Evolutionary conservation across 495 filamentous ascomycete species (phyloP).

Genomic region (Neurospora sp.): DNA sequence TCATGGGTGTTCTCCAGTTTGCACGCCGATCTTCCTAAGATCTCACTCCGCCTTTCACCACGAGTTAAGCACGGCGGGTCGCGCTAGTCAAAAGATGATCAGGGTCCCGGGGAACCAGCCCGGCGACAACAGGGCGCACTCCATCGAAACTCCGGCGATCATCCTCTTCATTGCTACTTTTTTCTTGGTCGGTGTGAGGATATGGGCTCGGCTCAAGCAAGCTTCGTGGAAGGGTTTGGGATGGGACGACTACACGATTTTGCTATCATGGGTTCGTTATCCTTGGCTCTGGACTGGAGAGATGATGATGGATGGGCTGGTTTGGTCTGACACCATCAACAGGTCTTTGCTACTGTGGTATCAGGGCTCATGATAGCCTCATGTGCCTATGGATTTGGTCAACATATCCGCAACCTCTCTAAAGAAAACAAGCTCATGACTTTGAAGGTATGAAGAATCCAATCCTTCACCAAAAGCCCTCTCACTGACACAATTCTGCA

Average conservation of each 20-base stretch:
- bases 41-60: background rate
- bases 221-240: constrained; percentile 22
- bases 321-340: constrained; percentile 1
- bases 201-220: constrained; percentile 19
- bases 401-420: constrained; percentile 21
- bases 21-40: background rate
- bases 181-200: constrained; percentile 19
- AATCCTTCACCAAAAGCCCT: background rate
- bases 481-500: background rate
- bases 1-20: background rate
- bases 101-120: constrained; percentile 9
- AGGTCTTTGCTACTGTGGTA: constrained; percentile 21
- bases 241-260: constrained; percentile 27
- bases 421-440: constrained; percentile 15
- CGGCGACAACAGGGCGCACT: constrained; percentile 18
- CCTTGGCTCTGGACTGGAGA: background rate
- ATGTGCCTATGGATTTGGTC: constrained; percentile 26
- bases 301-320: background rate
- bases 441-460: constrained; percentile 18
- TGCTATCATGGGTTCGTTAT: constrained; percentile 22
- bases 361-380: constrained; percentile 24
- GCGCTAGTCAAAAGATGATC: background rate
- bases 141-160: constrained; percentile 24
- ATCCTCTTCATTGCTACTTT: constrained; percentile 26
- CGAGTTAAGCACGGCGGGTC: background rate